Conservation (phyloP, 768 basidiomycete genomes). For the Hemileccinum rubropunctum region DNA sequence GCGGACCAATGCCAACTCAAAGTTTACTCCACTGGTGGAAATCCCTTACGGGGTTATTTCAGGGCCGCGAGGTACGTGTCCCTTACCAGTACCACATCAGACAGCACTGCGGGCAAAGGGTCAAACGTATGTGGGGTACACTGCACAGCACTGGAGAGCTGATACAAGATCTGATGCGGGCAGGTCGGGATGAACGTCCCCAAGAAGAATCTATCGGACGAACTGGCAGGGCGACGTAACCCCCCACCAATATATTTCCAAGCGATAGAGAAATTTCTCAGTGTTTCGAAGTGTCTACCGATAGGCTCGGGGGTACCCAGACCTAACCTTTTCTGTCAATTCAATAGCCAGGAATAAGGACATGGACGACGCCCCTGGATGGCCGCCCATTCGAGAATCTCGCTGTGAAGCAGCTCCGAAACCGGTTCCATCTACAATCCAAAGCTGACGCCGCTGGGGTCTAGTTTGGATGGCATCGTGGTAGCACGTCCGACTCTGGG, state of each 20-base stretch:
- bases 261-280: conserved; percentile 34
- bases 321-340: conserved; percentile 11
- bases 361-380: conserved; percentile 20
- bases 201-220: conserved; percentile 38
- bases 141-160: conserved; percentile 45
- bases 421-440: conserved; percentile 21
- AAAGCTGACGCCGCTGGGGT: not conserved
- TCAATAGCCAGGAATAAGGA: conserved; percentile 25
- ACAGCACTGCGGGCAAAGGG: conserved; percentile 72
- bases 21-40: conserved; percentile 58
- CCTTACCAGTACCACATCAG: conserved; percentile 51
- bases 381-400: conserved; percentile 25
- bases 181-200: conserved; percentile 41
- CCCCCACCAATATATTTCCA: conserved; percentile 16
- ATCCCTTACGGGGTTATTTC: conserved; percentile 62
- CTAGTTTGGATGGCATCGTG: conserved; percentile 5
- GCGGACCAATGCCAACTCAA: conserved; percentile 56
- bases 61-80: conserved; percentile 58
- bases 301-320: conserved; percentile 6
- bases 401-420: conserved; percentile 14
- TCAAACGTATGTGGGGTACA: conserved; percentile 39
- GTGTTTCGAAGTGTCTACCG: conserved; percentile 18
- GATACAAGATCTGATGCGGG: conserved; percentile 57
- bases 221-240: conserved; percentile 18
- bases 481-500: conserved; percentile 2